These are phyloP conservation scores for Alternaria triticina DNA, from an alignment of 2,329 filamentous ascomycete species.

Conservation along the genomic window DNA sequence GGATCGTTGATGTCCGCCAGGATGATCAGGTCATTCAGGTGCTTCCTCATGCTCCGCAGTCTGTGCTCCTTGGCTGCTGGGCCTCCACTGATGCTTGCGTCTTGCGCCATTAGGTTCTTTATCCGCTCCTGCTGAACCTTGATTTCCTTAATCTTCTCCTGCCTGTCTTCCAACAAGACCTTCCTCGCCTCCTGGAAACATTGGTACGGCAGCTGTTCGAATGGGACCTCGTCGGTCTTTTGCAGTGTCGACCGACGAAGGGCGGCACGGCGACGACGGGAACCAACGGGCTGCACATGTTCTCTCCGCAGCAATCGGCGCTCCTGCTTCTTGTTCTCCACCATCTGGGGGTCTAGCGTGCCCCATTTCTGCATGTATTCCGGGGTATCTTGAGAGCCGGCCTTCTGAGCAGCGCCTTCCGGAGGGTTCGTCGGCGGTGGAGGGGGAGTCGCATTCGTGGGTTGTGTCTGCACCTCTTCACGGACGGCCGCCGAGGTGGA, in stretches of 20 bases:
- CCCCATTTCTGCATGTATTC: conserved; percentile 48
- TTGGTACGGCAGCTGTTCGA: conserved; percentile 94
- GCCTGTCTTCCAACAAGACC: conserved; percentile 77
- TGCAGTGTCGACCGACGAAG: conserved; percentile 50
- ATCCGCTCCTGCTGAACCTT: conserved; percentile 71
- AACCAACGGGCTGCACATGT: conserved; percentile 74
- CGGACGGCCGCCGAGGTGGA: conserved; percentile 53
- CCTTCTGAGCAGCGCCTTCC: conserved; percentile 16
- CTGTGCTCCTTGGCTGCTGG: conserved; percentile 69
- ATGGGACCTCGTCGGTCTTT: conserved; percentile 72
- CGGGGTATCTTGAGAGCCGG: conserved; percentile 19
- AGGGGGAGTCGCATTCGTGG: conserved; percentile 25
- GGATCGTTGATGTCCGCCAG: conserved; percentile 95
- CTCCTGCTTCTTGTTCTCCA: conserved; percentile 61
- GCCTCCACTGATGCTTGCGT: conserved; percentile 66
- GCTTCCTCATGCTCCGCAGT: conserved; percentile 71
- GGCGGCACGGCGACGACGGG: conserved; percentile 74
- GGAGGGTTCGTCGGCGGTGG: conserved; percentile 23
- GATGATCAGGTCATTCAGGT: conserved; percentile 83
- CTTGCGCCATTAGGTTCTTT: conserved; percentile 65
- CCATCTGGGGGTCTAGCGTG: conserved; percentile 39
- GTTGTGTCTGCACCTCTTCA: conserved; percentile 52
- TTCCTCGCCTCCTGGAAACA: conserved; percentile 96
- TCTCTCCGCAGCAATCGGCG: conserved; percentile 71
- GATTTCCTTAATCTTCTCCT: conserved; percentile 80